Base-by-base conservation (phyloP, 2,329 filamentous ascomycete genomes). In the Domatiomyces catenatus region DNA sequence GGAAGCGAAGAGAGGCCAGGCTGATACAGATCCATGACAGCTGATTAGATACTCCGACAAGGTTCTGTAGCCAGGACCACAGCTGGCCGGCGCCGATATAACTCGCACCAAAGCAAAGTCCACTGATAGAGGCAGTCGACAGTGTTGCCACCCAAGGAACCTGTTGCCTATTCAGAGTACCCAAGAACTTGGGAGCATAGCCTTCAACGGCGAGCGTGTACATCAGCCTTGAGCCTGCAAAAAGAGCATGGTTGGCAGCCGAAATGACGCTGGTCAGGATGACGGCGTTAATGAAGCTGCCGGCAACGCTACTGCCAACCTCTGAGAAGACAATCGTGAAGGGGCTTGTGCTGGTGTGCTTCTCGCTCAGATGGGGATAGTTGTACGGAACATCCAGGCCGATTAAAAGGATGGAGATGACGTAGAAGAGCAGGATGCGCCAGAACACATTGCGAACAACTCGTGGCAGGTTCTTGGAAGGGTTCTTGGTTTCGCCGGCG, bases 221-320 rank as follows among this genome's bases (percentile, higher is more conserved):
- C 10, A 78, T 67, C 52, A 71, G 71, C 10, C 75, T 69, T 8
- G 72, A 75, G 8, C 72, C 73, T 1, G 70, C 69, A 59, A 73
- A 72, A 48, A 87, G 69, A 60, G 75, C 77, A 57, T 83, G 79
- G 58, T 86, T 87, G 0, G 76, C 80, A 0, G 82, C 75, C 0
- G 82, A 86, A 66, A 77, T 82, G 0, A 81, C 83, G 0, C 80
- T 84, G 0, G 81, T 84, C 57, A 88, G 73, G 58, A 89, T 80
- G 20, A 87, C 72, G 28, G 83, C 84, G 63, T 90, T 89, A 65
- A 89, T 80, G 50, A 89, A 76, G 5, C 77, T 80, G 0, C 83
- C 81, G 3, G 89, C 74, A 6, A 75, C 81, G 12, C 47, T 58
- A 53, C 66, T 66, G 4, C 64, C 66, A 2, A 63, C 63, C 22